Percentiles rank a stretch among this genome's conserved stretches.
These are phyloP conservation scores for Albatrellus ellisii DNA, from an alignment of 768 basidiomycete species.

Conservation along the genomic window DNA sequence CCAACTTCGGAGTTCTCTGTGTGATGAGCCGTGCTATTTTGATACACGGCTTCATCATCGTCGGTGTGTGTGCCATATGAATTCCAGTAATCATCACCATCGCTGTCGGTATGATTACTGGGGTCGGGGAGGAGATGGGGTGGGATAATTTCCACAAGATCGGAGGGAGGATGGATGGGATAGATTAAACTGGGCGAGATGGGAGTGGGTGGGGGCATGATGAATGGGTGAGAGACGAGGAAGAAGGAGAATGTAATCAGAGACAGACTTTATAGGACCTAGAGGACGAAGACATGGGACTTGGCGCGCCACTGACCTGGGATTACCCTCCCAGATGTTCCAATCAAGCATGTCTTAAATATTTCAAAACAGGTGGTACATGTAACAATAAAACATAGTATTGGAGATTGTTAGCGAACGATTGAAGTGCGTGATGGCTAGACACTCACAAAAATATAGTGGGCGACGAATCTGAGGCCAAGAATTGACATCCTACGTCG, in stretches of 20 bases:
- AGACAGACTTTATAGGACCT: slow-evolving; percentile 64
- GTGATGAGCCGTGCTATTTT: slow-evolving; percentile 5
- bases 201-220: slow-evolving; percentile 18
- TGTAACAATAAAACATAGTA: too few species aligned
- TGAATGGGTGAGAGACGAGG: slow-evolving; percentile 19
- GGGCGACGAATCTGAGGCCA: too few species aligned
- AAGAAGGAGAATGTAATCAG: slow-evolving; percentile 61
- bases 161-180: not conserved
- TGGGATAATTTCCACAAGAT: not conserved
- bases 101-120: slow-evolving; percentile 14
- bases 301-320: too few species aligned
- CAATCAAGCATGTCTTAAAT: too few species aligned
- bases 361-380: too few species aligned
- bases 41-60: too few species aligned
- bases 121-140: not conserved
- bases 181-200: slow-evolving; percentile 15
- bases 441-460: too few species aligned
- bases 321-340: too few species aligned
- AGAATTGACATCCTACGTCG: too few species aligned
- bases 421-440: too few species aligned
- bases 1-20: slow-evolving; percentile 18
- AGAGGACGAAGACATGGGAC: too few species aligned
- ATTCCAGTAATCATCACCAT: slow-evolving; percentile 49
- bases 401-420: too few species aligned
- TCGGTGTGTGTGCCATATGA: slow-evolving; percentile 35